A percentile compares a stretch with the other conserved stretches of the same genome.
Evolutionary conservation across 2,329 filamentous ascomycete species (phyloP).

Genomic region (Fusarium subtropicale): DNA sequence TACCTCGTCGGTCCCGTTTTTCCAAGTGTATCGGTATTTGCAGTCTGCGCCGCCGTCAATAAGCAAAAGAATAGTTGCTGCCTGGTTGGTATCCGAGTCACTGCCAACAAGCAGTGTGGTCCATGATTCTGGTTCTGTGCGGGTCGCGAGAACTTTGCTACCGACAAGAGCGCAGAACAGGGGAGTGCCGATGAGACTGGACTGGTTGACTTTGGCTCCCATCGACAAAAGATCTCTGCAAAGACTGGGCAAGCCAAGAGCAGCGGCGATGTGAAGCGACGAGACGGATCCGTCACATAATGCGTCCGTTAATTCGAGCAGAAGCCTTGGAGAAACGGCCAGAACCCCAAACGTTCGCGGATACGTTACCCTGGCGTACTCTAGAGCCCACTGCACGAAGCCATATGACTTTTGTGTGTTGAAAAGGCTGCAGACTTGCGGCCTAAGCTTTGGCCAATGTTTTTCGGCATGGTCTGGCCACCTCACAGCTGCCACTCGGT

Average conservation of each 20-base stretch:
- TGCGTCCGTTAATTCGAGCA: slow-evolving; percentile 48
- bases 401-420: slow-evolving; percentile 41
- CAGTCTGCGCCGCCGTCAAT: slow-evolving; percentile 40
- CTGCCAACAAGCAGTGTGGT: slow-evolving; percentile 25
- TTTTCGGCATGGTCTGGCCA: slow-evolving; percentile 47
- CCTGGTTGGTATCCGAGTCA: slow-evolving; percentile 25
- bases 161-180: slow-evolving; percentile 53
- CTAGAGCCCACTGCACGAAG: slow-evolving; percentile 54
- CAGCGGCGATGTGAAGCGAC: slow-evolving; percentile 52
- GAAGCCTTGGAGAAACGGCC: slow-evolving; percentile 38
- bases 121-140: slow-evolving; percentile 41
- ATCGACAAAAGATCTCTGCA: slow-evolving; percentile 44
- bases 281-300: slow-evolving; percentile 47
- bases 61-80: slow-evolving; percentile 41
- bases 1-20: slow-evolving; percentile 25
- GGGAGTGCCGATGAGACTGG: slow-evolving; percentile 48
- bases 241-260: slow-evolving; percentile 49
- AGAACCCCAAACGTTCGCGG: slow-evolving; percentile 43
- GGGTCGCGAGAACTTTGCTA: slow-evolving; percentile 40
- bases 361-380: slow-evolving; percentile 49
- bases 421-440: slow-evolving; percentile 49
- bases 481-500: slow-evolving; percentile 43
- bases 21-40: slow-evolving; percentile 31
- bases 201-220: slow-evolving; percentile 38
- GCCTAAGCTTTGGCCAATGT: slow-evolving; percentile 47